Base-by-base conservation (phyloP, 495 filamentous ascomycete species). In the Penicillium subrubescens region DNA sequence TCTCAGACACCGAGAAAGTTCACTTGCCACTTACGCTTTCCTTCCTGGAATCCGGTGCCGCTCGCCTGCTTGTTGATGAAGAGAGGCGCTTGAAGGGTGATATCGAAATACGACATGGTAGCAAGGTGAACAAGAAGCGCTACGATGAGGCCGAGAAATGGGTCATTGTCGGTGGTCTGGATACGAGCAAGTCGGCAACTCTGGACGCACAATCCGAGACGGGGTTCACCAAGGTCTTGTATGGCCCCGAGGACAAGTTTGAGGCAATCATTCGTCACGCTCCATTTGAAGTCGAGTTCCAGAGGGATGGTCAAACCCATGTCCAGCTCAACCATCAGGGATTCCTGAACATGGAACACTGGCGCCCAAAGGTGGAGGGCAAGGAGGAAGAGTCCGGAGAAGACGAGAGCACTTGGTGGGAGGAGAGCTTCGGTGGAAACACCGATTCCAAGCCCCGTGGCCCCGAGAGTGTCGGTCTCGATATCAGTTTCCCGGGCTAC, bases 341-440 rank as follows among this genome's bases (percentile, higher is more conserved):
- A 7, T 75, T 95, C 61, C 70, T 98, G 76, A 98, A 97, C 67
- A 73, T 98, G 70, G 95, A 99, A 74, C 96, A 98, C 73, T 99
- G 95, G 95, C 84, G 95, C 63, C 85, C 89, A 8, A 97, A 97
- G 84, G 79, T 91, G 8, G 94, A 97, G 56, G 83, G 85, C 70
- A 77, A 82, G 12, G 81, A 76, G 54, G 83, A 84, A 63, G 77
- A 76, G 23, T 67, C 79, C 8, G 77, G 79, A 33, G 79, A 82
- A 61, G 91, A 97, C 59, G 90, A 97, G 72, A 89, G 88, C 72
- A 97, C 92, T 6, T 97, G 93, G 91, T 99, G 95, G 96, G 95
- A 99, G 19, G 95, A 99, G 78, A 84, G 84, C 50, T 98, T 99
- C 76, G 94, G 94, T 57, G 92, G 93, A 61, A 93, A 91, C 71